These are phyloP conservation scores for Arthrinium phaeospermum DNA, from an alignment of 2,329 filamentous ascomycete species.

Conservation along the genomic window DNA sequence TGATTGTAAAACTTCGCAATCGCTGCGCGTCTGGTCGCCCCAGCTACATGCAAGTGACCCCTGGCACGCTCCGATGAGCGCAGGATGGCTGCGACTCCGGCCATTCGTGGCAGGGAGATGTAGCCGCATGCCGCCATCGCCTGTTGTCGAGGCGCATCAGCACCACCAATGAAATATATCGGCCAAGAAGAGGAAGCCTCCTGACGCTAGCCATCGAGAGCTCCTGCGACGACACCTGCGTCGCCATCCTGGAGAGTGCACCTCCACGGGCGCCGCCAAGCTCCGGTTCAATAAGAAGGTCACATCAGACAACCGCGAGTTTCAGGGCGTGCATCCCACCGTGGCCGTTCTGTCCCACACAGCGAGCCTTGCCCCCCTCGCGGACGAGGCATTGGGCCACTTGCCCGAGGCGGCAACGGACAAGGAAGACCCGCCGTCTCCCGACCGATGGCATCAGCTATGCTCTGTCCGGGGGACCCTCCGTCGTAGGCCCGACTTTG, in stretches of 20 bases:
- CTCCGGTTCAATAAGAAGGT: slow-evolving; percentile 82
- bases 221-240: slow-evolving; percentile 92
- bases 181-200: slow-evolving; percentile 43
- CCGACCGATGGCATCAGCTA: slow-evolving; percentile 24
- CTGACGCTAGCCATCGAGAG: slow-evolving; percentile 78
- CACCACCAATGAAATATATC: background rate
- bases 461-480: slow-evolving; percentile 34
- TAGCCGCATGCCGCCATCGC: background rate
- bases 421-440: slow-evolving; percentile 24
- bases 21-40: background rate
- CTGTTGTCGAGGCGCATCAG: background rate
- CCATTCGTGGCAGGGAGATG: slow-evolving; percentile 20
- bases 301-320: slow-evolving; percentile 78
- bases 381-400: slow-evolving; percentile 65
- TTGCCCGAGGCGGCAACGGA: slow-evolving; percentile 46
- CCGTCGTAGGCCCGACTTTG: slow-evolving; percentile 72
- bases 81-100: slow-evolving; percentile 22
- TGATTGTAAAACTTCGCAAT: slow-evolving; percentile 1
- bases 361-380: slow-evolving; percentile 68
- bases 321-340: slow-evolving; percentile 80
- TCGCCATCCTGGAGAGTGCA: slow-evolving; percentile 73
- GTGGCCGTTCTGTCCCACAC: slow-evolving; percentile 79
- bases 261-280: slow-evolving; percentile 46
- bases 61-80: slow-evolving; percentile 24
- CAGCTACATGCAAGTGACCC: background rate